Percentiles rank a stretch among this genome's conserved stretches.
phyloP scores from a whole-genome alignment of 2,329 filamentous ascomycete genomes.

The Ophiognomonia clavigignenti-juglandacearum region DNA sequence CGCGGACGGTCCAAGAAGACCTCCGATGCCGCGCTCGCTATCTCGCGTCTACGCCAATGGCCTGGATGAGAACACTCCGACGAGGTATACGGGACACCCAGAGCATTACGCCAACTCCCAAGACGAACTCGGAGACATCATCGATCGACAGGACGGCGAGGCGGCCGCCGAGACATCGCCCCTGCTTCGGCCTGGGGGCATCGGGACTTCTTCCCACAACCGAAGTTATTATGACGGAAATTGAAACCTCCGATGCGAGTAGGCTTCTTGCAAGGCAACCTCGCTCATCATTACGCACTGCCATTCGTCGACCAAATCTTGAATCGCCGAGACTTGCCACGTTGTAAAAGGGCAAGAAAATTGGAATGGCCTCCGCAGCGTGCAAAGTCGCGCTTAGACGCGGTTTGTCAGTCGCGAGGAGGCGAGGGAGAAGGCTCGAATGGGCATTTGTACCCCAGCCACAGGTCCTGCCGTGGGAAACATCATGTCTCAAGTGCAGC shows the following conservation, averaged over 20 bases:
- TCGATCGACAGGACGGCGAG: conserved; percentile 46
- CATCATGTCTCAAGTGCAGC: no score
- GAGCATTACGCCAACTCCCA: conserved; percentile 47
- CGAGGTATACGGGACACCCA: conserved; percentile 47
- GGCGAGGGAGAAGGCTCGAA: no score
- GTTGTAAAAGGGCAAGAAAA: no score
- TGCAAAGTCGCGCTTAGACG: no score
- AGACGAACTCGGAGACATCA: conserved; percentile 45
- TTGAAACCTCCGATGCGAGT: neutral
- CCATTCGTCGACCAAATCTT: no score
- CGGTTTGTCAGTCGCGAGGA: no score
- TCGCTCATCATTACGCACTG: no score
- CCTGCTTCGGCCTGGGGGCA: conserved; percentile 44
- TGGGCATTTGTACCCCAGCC: no score
- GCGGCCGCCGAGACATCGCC: conserved; percentile 47
- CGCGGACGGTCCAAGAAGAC: conserved; percentile 27
- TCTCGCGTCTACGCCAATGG: conserved; percentile 34
- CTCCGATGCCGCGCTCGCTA: conserved; percentile 37
- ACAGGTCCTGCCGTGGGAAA: no score
- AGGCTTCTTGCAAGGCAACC: no score
- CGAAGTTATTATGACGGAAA: conserved; percentile 1
- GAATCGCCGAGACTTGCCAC: no score
- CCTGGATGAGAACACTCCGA: conserved; percentile 45
- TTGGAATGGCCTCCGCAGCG: no score
- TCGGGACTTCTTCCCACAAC: conserved; percentile 30